Conservation (phyloP, 2,329 filamentous ascomycete species). For the Tolypocladium capitatum region DNA sequence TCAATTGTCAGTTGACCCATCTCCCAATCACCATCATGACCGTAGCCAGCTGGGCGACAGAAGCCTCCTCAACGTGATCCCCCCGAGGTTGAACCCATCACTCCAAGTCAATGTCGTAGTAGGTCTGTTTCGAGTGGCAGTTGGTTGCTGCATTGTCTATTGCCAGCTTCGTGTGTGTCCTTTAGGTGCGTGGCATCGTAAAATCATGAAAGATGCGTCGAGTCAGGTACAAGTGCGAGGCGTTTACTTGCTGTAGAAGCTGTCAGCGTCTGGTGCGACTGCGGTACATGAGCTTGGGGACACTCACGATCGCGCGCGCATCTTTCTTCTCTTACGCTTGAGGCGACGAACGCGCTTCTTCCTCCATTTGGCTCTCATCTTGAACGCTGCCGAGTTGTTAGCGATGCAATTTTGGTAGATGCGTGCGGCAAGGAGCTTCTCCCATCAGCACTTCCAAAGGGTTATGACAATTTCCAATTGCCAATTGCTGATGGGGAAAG, state of each 20-base stretch:
- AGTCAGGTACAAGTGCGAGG: constrained; percentile 45
- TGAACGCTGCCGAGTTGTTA: constrained; percentile 26
- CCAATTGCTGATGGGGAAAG: not conserved
- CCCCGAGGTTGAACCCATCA: constrained; percentile 3
- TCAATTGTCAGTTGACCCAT: constrained; percentile 18
- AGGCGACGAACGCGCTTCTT: constrained; percentile 99
- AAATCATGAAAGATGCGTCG: constrained; percentile 30
- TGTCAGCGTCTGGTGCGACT: constrained; percentile 19
- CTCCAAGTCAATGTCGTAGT: not conserved
- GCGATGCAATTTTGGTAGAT: not conserved
- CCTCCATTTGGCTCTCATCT: constrained; percentile 96
- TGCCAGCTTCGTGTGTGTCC: constrained; percentile 12
- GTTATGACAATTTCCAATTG: not conserved
- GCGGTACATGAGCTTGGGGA: not conserved
- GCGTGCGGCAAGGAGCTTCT: not conserved
- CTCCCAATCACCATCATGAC: constrained; percentile 16
- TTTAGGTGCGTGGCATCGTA: constrained; percentile 20
- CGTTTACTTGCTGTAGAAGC: constrained; percentile 49
- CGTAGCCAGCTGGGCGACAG: not conserved
- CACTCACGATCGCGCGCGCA: constrained; percentile 87
- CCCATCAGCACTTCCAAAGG: not conserved
- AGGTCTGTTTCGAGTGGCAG: not conserved
- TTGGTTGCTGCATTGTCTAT: constrained; percentile 3
- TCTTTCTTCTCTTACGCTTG: constrained; percentile 99
- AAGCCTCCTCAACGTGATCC: constrained; percentile 11